Evolutionary conservation across 495 filamentous ascomycete genomes (phyloP).

Genomic region (Hypoxylon lenormandii): DNA sequence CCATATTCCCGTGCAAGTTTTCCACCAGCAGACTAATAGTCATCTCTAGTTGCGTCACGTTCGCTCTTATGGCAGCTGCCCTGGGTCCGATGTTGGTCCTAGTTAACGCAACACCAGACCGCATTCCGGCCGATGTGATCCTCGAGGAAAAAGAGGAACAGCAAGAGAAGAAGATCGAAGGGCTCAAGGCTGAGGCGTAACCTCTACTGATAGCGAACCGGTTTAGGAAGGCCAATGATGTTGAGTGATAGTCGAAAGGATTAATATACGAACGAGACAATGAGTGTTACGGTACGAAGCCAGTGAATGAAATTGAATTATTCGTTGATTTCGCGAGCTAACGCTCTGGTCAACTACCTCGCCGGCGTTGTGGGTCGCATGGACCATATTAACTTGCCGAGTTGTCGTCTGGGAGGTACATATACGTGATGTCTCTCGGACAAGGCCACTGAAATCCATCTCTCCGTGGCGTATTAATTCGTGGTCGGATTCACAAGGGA

Average conservation of each 20-base stretch:
- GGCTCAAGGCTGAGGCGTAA: constrained; percentile 29
- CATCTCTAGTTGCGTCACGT: constrained; percentile 37
- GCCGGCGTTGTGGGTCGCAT: too few relatives aligned
- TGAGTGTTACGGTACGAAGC: too few relatives aligned
- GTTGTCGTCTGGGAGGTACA: not conserved
- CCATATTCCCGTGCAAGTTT: not conserved
- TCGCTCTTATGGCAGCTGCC: constrained; percentile 37
- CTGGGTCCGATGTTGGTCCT: constrained; percentile 31
- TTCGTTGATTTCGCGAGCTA: too few relatives aligned
- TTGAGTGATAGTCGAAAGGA: too few relatives aligned
- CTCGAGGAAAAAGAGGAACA: constrained; percentile 29
- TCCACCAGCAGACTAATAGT: constrained; percentile 3
- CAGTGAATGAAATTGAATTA: too few relatives aligned
- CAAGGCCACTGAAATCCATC: not conserved
- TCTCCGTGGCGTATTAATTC: not conserved
- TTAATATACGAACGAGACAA: too few relatives aligned
- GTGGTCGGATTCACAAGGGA: constrained; percentile 43
- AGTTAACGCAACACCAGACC: constrained; percentile 41
- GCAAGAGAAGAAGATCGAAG: constrained; percentile 33
- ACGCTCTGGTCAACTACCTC: too few relatives aligned
- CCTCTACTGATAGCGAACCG: constrained; percentile 38
- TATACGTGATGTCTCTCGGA: not conserved
- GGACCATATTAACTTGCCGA: too few relatives aligned
- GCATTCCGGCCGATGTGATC: constrained; percentile 40
- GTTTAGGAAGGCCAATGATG: constrained; percentile 33